Evolutionary conservation across 2,329 filamentous ascomycete genomes (phyloP), one percentile per base, ranked within the genome.

Genomic region (Alternaria hordeiaustralica): DNA sequence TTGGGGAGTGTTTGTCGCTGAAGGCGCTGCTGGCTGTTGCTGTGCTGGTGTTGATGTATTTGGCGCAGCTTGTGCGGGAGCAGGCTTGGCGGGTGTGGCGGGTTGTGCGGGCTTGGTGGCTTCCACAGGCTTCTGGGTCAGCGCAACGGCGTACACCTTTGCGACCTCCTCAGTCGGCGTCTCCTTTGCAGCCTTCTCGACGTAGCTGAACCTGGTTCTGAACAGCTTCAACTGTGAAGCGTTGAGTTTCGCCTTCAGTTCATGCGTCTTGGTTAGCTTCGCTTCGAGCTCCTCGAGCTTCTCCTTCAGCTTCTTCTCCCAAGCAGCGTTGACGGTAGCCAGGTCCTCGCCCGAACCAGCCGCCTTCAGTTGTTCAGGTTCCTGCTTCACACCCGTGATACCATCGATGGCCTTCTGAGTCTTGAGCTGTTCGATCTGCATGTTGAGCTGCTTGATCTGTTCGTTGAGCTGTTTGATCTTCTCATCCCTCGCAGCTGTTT

Each of bases 61-160:
- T 2, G 43, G 12, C 12, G 25, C 47, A 57, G 59, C 51, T 51
- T 63, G 68, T 49, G 65, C 41, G 15, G 60, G 25, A 20, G 62
- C 23, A 4, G 66, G 50, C 20, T 64, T 64, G 10, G 69, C 63
- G 44, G 75, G 66, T 20, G 66, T 69, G 41, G 66, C 65, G 36
- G 69, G 65, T 18, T 63, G 66, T 51, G 72, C 59, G 13, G 68
- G 72, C 44, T 75, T 57, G 20, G 65, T 56, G 3, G 57, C 55
- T 41, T 55, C 49, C 28, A 53, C 60, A 46, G 84, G 78, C 76
- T 88, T 91, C 11, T 61, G 55, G 18, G 88, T 84, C 80, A 95
- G 94, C 0, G 91, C 94, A 80, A 95, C 94, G 0, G 91, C 94
- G 58, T 92, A 97, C 0, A 97, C 94, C 79, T 97, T 94, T 10